Evolutionary conservation across 2,329 filamentous ascomycete species (phyloP).

Genomic region (Grosmannia clavigera): DNA sequence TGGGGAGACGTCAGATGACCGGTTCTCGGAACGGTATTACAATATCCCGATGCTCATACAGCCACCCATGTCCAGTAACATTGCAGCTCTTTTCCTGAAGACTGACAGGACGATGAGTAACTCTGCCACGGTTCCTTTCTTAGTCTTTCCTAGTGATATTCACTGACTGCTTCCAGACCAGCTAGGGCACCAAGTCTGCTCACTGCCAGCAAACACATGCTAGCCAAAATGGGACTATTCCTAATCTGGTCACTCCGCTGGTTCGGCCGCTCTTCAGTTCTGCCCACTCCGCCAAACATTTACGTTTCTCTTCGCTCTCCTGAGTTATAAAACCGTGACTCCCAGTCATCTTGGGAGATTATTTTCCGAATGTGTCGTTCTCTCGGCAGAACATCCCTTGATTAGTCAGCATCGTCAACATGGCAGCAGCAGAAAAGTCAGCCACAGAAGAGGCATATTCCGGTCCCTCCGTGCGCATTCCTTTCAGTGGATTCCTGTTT

Average conservation of each 20-base stretch:
- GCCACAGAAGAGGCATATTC: constrained; percentile 14
- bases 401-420: neutral
- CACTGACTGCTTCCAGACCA: too few species aligned
- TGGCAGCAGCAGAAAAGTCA: neutral
- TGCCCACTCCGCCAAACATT: neutral
- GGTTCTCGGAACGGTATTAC: too few species aligned
- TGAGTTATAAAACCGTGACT: neutral
- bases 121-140: too few species aligned
- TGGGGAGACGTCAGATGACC: too few species aligned
- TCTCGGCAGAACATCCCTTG: neutral
- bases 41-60: too few species aligned
- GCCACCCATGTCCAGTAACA: too few species aligned
- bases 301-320: neutral
- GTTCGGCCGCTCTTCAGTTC: neutral
- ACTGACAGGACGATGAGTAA: too few species aligned
- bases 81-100: too few species aligned
- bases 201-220: neutral
- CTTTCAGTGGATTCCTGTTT: constrained; percentile 49
- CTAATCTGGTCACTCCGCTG: constrained; percentile 7
- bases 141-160: too few species aligned
- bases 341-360: neutral
- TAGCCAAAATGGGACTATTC: neutral
- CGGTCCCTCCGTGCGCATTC: constrained; percentile 30
- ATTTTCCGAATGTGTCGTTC: neutral
- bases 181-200: neutral